Evolutionary conservation across 345 rosid species (phyloP), one percentile per base, ranked within the genome.

Genomic region (Eutrema japonicum): DNA sequence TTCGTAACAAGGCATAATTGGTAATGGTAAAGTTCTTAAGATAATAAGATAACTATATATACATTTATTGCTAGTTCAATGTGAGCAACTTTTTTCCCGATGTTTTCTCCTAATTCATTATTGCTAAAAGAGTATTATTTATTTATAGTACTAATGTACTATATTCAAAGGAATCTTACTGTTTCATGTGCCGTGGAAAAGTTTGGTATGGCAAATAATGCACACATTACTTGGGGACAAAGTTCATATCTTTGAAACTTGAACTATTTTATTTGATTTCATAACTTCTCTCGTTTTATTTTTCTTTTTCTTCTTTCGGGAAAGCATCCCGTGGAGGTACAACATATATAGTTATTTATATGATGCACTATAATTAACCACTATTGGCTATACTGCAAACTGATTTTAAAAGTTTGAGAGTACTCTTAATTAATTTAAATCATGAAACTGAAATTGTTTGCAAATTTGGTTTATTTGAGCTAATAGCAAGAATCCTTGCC

Each of bases 161-260:
- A 68, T 68, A 61, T 3, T 45, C 43, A 37, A 45, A 52, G 64
- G 74, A 62, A 75, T 75, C 70, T 68, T 38, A 62, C 42, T 62
- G 51, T 53, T 76, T 62, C 79, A 76, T 69, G 79, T 76, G 79
- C 79, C 74, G 50, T 69, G 70, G 75, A 68, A 69, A 62, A 69
- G 65, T 76, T 76, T 43, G 79, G 75, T 62, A 63, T 29, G 50
- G 4, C 70, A 68, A 68, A 68, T 75, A 69, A 76, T 61, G 70
- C 58, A 29, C 37, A 76, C 74, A 46, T 76, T 75, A 70, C 74
- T 75, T 75, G 79, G 74, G 58, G 64, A 75, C 49, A 67, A 75
- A 75, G 78, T 51, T 75, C 63, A 67, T 33, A 67, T 67, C 68
- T 67, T 74, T 59, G 62, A 59, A 59, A 66, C 54, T 67, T 67